These are phyloP conservation scores for Colletotrichum tropicale DNA, from an alignment of 2,329 filamentous ascomycete species.

Conservation along the genomic window DNA sequence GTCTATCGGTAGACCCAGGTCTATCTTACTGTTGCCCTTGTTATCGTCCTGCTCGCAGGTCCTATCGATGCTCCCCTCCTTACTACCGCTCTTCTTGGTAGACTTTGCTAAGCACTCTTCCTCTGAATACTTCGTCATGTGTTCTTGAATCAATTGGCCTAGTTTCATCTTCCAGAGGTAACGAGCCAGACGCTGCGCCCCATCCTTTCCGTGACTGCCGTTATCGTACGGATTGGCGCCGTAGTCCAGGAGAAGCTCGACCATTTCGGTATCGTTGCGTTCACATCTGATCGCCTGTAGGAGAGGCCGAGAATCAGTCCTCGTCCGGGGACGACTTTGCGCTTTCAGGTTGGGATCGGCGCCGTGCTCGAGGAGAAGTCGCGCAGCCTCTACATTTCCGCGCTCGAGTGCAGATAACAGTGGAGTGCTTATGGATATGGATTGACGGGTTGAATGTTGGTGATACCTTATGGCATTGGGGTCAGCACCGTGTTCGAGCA, in stretches of 20 bases:
- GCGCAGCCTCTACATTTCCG: neutral
- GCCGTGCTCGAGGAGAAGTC: neutral
- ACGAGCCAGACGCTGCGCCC: neutral
- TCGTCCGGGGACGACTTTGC: too few relatives aligned
- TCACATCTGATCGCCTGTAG: neutral
- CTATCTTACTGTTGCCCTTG: neutral
- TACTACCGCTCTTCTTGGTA: neutral
- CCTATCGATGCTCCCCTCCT: neutral
- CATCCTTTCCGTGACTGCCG: neutral
- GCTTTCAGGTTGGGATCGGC: neutral
- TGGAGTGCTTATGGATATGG: neutral
- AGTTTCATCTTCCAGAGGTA: neutral
- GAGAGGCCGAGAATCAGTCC: neutral
- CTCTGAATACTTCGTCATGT: neutral
- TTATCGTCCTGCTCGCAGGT: neutral
- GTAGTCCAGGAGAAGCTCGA: neutral
- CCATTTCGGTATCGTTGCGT: neutral
- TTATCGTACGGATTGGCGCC: neutral
- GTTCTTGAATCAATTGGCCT: neutral
- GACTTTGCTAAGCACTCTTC: neutral
- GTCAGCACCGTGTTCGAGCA: neutral
- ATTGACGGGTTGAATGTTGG: neutral
- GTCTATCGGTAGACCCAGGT: neutral
- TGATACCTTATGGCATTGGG: neutral
- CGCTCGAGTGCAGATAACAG: neutral